A percentile compares a stretch with the other conserved stretches of the same genome.
These are phyloP conservation scores for Ophiostoma perfectum DNA, from an alignment of 2,329 filamentous ascomycete species.

Conservation along the genomic window DNA sequence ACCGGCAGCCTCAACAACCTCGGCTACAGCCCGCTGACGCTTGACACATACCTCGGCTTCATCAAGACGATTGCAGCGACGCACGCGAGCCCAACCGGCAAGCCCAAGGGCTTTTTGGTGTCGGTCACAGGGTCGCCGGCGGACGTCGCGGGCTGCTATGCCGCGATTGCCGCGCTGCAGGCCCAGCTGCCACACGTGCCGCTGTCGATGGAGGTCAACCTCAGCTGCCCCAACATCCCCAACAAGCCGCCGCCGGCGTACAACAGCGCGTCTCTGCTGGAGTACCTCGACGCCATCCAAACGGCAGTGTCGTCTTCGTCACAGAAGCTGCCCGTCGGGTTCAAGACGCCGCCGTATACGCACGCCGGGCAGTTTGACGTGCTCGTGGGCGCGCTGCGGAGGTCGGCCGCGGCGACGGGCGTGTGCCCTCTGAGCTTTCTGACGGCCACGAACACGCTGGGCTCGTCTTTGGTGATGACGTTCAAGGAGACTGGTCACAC, in stretches of 20 bases:
- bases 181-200: slow-evolving; percentile 35
- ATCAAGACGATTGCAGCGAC: slow-evolving; percentile 44
- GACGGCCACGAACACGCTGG: slow-evolving; percentile 68
- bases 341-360: slow-evolving; percentile 75
- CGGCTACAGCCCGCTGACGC: slow-evolving; percentile 63
- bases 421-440: slow-evolving; percentile 57
- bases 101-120: slow-evolving; percentile 58
- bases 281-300: slow-evolving; percentile 50
- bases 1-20: slow-evolving; percentile 61
- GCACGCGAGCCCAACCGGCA: slow-evolving; percentile 18
- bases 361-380: slow-evolving; percentile 59
- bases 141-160: slow-evolving; percentile 55
- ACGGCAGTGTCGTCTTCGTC: slow-evolving; percentile 1
- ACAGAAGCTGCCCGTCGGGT: slow-evolving; percentile 42
- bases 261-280: slow-evolving; percentile 43
- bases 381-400: slow-evolving; percentile 48
- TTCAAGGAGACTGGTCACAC: slow-evolving; percentile 30
- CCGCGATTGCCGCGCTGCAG: slow-evolving; percentile 40
- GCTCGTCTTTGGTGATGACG: slow-evolving; percentile 57
- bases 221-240: slow-evolving; percentile 72
- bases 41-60: slow-evolving; percentile 55
- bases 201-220: slow-evolving; percentile 69
- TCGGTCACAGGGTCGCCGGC: slow-evolving; percentile 61
- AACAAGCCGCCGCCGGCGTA: slow-evolving; percentile 67
- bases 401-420: slow-evolving; percentile 26